These are phyloP conservation scores for Ceratonia siliqua DNA, from an alignment of 306 rosid species.

Conservation along the genomic window DNA sequence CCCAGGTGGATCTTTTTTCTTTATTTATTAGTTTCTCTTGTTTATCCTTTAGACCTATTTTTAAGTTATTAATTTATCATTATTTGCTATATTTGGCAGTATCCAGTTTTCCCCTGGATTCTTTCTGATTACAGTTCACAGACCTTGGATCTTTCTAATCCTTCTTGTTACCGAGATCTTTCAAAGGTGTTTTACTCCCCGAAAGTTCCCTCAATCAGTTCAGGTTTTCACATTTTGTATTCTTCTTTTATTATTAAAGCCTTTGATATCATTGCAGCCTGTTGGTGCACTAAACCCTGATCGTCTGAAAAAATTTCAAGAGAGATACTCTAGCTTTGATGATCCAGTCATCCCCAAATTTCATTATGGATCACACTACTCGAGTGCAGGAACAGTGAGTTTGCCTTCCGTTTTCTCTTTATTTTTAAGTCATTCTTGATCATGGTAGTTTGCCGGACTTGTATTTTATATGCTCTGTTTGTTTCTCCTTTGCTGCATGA, in stretches of 20 bases:
- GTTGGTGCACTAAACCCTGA: slow-evolving; percentile 84
- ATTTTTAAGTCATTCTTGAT: slow-evolving; percentile 16
- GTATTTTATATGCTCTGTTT: neutral
- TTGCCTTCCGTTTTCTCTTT: slow-evolving; percentile 2
- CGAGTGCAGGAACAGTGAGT: slow-evolving; percentile 98
- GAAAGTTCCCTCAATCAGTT: slow-evolving; percentile 35
- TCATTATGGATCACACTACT: slow-evolving; percentile 97
- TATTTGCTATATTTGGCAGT: slow-evolving; percentile 55
- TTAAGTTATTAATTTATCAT: slow-evolving; percentile 29
- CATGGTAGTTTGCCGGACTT: slow-evolving; percentile 5
- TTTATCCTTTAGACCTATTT: slow-evolving; percentile 25
- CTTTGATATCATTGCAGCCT: slow-evolving; percentile 61
- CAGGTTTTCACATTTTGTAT: slow-evolving; percentile 14
- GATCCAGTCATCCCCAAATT: slow-evolving; percentile 96
- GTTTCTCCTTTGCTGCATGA: slow-evolving; percentile 9
- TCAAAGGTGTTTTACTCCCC: slow-evolving; percentile 68
- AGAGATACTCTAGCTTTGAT: slow-evolving; percentile 88
- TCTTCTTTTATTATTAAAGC: slow-evolving; percentile 10
- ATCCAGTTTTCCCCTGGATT: slow-evolving; percentile 99
- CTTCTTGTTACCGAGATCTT: slow-evolving; percentile 89
- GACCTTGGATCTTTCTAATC: slow-evolving; percentile 80
- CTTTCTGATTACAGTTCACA: slow-evolving; percentile 90
- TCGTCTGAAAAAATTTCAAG: slow-evolving; percentile 83
- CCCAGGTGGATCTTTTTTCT: slow-evolving; percentile 70
- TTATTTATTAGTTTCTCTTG: slow-evolving; percentile 26